Base-by-base conservation (phyloP, 805 yeast genomes). In the Yamadazyma nakazawae region DNA sequence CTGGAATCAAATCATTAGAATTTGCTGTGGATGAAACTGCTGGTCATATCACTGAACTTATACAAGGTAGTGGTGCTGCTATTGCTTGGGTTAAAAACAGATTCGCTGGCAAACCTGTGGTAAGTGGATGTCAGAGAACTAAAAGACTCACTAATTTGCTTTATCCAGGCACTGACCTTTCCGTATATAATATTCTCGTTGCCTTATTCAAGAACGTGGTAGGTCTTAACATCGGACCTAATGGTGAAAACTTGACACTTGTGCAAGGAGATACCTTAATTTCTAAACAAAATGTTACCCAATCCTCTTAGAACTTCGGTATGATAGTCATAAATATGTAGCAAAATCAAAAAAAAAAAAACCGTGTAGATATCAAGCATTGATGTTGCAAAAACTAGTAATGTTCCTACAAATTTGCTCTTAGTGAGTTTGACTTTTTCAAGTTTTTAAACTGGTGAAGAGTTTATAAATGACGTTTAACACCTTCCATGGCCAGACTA, bases 121-220 rank as follows among this genome's bases (percentile, higher is more conserved):
- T 66, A 70, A 16, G 70, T 69, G 56, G 79, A 71, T 32, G 78
- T 67, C 54, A 72, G 77, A 75, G 64, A 68, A 55, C 82, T 79
- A 84, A 66, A 68, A 48, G 83, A 73, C 49, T 61, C 63, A 11
- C 68, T 57, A 59, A 65, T 67, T 35, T 85, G 73, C 48, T 80
- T 68, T 56, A 58, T 68, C 52, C 61, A 70, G 47, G 67, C 72
- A 43, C 79, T 70, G 51, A 67, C 70, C 0, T 50, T 72, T 8
- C 76, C 78, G 53, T 81, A 74, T 14, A 41, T 57, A 45, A 44
- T 43, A 14, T 41, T 24, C 17, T 57, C 48, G 37, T 40, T 44
- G 42, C 54, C 40, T 45, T 54, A 43, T 31, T 56, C 54, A 48
- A 51, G 50, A 37, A 44, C 52, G 32, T 53, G 45, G 37, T 54